Conservation (phyloP, 75 land plant genomes). For the Chamaecyparis obtusa region DNA sequence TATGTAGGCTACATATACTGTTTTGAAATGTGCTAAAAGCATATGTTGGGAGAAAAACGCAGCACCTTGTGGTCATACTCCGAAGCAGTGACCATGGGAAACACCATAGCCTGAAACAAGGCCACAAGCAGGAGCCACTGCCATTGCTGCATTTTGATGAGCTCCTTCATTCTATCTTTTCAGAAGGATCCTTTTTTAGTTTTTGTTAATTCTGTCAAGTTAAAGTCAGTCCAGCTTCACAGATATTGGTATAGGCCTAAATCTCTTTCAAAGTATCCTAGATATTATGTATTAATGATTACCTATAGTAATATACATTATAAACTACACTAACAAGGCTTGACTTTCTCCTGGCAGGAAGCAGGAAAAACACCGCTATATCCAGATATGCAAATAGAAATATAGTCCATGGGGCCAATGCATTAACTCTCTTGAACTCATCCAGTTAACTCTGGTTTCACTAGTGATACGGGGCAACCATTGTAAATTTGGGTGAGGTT, state of each 20-base stretch:
- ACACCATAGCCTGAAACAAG: neutral
- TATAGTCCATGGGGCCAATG: neutral
- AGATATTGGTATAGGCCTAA: neutral
- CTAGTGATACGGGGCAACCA: too few species aligned
- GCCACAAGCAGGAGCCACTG: neutral
- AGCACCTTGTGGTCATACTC: conserved; percentile 14
- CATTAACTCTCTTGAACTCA: neutral
- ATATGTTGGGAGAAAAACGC: neutral
- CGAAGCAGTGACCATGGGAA: conserved; percentile 7
- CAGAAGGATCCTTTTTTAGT: neutral
- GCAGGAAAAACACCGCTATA: neutral
- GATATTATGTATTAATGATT: neutral
- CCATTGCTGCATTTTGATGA: neutral
- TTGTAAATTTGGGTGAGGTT: too few species aligned
- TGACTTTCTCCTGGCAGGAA: neutral
- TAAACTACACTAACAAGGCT: neutral
- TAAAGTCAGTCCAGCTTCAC: neutral
- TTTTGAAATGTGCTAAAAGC: neutral
- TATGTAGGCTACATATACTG: neutral
- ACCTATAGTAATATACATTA: neutral
- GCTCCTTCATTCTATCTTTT: neutral
- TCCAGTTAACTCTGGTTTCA: too few species aligned
- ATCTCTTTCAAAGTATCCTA: neutral
- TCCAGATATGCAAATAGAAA: neutral
- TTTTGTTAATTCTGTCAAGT: neutral